Conservation (phyloP, 2,329 filamentous ascomycete species). For the Cercospora citrullina region DNA sequence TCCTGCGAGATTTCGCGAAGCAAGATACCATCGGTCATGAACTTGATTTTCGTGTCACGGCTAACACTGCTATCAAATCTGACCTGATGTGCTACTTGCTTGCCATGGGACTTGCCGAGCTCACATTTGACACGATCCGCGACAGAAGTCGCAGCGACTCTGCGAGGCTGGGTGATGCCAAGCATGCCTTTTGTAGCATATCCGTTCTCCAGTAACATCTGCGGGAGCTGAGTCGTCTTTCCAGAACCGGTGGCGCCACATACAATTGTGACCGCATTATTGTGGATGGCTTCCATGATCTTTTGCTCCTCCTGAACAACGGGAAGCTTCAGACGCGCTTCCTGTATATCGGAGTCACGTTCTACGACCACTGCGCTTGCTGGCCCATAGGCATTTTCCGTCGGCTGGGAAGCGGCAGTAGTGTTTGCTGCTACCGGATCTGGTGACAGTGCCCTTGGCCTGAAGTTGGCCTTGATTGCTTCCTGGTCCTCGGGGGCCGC, state of each 20-base stretch:
- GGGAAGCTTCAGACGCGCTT: conserved; percentile 74
- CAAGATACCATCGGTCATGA: conserved; percentile 98
- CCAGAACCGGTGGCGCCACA: conserved; percentile 95
- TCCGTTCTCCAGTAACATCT: conserved; percentile 92
- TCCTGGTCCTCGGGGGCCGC: conserved; percentile 40
- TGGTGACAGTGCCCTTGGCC: conserved; percentile 65
- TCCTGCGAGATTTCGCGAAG: conserved; percentile 89
- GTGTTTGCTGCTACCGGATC: conserved; percentile 70
- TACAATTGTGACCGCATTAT: conserved; percentile 83
- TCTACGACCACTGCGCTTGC: conserved; percentile 73
- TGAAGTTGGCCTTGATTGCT: conserved; percentile 59
- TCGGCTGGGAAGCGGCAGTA: conserved; percentile 50
- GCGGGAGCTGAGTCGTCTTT: conserved; percentile 95
- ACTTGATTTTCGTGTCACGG: conserved; percentile 85
- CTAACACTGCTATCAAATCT: conserved; percentile 86
- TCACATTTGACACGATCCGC: conserved; percentile 87
- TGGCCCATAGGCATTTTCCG: conserved; percentile 62
- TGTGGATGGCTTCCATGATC: conserved; percentile 96
- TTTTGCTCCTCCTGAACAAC: conserved; percentile 94
- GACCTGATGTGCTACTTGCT: conserved; percentile 83
- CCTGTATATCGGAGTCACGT: conserved; percentile 72
- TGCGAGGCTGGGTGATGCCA: conserved; percentile 88
- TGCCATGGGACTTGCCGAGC: conserved; percentile 68
- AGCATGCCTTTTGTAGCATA: conserved; percentile 86
- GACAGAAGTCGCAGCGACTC: conserved; percentile 96